phyloP scores from a whole-genome alignment of 1,284 basidiomycete genomes.

The Leccinum griseonigrum region DNA sequence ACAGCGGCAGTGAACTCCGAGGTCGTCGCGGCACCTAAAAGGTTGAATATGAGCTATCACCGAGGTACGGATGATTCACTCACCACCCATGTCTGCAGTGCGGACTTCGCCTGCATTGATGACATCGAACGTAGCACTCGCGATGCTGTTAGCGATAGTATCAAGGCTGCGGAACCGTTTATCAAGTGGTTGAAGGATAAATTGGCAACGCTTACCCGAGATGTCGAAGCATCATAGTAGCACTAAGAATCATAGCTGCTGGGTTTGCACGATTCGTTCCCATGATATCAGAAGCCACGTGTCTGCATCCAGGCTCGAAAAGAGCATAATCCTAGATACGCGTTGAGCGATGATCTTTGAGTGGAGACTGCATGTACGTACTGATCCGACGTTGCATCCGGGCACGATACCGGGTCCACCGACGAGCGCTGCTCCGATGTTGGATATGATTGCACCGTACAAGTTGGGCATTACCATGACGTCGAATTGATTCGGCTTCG shows the following conservation, averaged over 20 bases:
- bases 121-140: constrained; percentile 90
- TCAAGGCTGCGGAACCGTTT: constrained; percentile 61
- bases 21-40: constrained; percentile 77
- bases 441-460: constrained; percentile 97
- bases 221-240: constrained; percentile 99
- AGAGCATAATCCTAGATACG: constrained; percentile 84
- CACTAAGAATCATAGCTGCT: constrained; percentile 95
- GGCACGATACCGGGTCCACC: constrained; percentile 98
- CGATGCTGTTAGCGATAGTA: constrained; percentile 93
- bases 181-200: constrained; percentile 6
- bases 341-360: constrained; percentile 5
- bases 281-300: constrained; percentile 98
- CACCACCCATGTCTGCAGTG: constrained; percentile 96
- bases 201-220: constrained; percentile 62
- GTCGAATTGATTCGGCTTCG: constrained; percentile 93
- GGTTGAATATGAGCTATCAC: constrained; percentile 7
- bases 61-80: constrained; percentile 33
- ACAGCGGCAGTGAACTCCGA: constrained; percentile 91
- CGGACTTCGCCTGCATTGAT: constrained; percentile 88
- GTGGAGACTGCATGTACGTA: constrained; percentile 37
- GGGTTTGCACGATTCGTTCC: constrained; percentile 98
- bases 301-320: constrained; percentile 98
- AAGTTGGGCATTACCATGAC: constrained; percentile 99
- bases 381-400: constrained; percentile 96
- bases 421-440: constrained; percentile 98